phyloP scores from a whole-genome alignment of 179 eudicot genomes.

The Silene coronaria region DNA sequence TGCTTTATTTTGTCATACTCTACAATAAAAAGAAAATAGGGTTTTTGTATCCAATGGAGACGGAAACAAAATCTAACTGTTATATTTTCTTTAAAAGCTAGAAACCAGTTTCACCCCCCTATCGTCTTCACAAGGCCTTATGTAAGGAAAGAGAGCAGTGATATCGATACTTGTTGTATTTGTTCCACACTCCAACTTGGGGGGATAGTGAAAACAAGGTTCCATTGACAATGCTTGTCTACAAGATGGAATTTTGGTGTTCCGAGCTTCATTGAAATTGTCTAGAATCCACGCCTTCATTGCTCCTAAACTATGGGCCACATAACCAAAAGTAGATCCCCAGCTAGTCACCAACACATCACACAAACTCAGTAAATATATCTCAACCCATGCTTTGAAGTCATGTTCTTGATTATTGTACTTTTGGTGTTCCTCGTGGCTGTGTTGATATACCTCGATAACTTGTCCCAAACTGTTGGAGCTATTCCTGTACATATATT shows the following conservation, averaged over 20 bases:
- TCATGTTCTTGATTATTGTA: not conserved
- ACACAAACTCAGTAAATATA: not conserved
- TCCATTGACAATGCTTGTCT: not conserved
- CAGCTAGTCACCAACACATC: not conserved
- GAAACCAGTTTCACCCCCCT: not conserved
- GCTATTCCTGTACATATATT: not conserved
- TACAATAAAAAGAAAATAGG: not conserved
- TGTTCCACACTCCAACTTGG: not conserved
- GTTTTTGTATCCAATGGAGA: not conserved
- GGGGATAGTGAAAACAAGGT: not conserved
- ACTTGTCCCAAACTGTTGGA: not conserved
- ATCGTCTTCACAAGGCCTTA: not conserved
- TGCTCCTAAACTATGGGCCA: not conserved
- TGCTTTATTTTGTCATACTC: not conserved
- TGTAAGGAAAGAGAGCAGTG: not conserved
- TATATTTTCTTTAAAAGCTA: not conserved
- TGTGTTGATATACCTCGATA: not conserved
- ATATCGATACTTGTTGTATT: not conserved
- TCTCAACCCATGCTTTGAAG: constrained; percentile 8
- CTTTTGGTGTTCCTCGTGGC: not conserved
- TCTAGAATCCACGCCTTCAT: not conserved
- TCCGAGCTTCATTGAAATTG: not conserved
- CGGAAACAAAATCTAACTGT: too few species aligned
- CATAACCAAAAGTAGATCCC: constrained; percentile 2
- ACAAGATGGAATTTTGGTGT: not conserved